Percentiles rank a stretch among this genome's conserved stretches.
Evolutionary conservation across 768 basidiomycete species (phyloP).

Genomic region (Agaricus sinodeliciosus): DNA sequence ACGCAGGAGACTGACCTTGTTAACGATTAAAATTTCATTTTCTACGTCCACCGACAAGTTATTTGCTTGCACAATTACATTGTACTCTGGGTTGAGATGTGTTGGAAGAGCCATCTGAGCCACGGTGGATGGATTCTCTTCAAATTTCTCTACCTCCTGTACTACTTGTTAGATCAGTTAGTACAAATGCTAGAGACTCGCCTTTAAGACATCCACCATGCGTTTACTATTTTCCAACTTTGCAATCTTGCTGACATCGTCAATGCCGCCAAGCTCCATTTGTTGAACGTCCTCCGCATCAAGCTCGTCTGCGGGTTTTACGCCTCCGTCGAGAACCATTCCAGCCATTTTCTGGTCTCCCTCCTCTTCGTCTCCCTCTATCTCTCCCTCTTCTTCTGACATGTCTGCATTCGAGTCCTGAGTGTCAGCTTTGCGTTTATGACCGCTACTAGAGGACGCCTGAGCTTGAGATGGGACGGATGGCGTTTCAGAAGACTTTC

Average conservation of each 20-base stretch:
- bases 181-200: slow-evolving; percentile 18
- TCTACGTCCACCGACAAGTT: slow-evolving; percentile 97
- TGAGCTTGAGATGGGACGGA: neutral
- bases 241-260: slow-evolving; percentile 84
- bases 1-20: slow-evolving; percentile 56
- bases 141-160: slow-evolving; percentile 88
- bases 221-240: slow-evolving; percentile 84
- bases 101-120: slow-evolving; percentile 75
- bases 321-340: slow-evolving; percentile 78
- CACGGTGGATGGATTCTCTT: slow-evolving; percentile 68
- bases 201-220: slow-evolving; percentile 84
- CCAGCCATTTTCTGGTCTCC: slow-evolving; percentile 41
- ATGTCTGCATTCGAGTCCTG: slow-evolving; percentile 38
- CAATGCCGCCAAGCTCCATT: slow-evolving; percentile 83
- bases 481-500: slow-evolving; percentile 18
- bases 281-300: slow-evolving; percentile 90
- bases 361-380: slow-evolving; percentile 40
- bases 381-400: slow-evolving; percentile 35
- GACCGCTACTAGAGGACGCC: slow-evolving; percentile 20
- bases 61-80: slow-evolving; percentile 94
- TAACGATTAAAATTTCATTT: slow-evolving; percentile 94
- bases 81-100: slow-evolving; percentile 92
- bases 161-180: neutral
- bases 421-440: slow-evolving; percentile 66
- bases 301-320: slow-evolving; percentile 92